Percentiles rank a stretch among this genome's conserved stretches.
Evolutionary conservation across 202 grass and related monocot species (phyloP).

Genomic region (Zoysia matrella): DNA sequence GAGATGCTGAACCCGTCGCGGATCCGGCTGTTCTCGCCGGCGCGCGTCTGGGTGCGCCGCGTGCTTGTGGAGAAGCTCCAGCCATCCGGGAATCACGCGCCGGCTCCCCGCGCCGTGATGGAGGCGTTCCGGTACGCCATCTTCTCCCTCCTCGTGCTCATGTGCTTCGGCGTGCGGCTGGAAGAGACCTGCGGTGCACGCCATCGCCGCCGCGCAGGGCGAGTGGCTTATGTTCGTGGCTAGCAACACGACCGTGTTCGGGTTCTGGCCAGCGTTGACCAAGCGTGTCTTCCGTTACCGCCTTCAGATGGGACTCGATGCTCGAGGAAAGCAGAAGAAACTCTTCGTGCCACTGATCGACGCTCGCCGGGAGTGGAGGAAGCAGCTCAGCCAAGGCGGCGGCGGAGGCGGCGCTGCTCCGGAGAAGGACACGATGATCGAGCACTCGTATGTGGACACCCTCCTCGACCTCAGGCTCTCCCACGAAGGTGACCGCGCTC

Average conservation of each 20-base stretch:
- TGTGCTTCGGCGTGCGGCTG: constrained; percentile 74
- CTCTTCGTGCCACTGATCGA: constrained; percentile 55
- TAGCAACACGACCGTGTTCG: constrained; percentile 28
- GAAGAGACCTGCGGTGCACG: constrained; percentile 47
- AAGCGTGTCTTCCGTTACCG: constrained; percentile 50
- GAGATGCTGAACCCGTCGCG: constrained; percentile 66
- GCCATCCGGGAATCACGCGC: neutral
- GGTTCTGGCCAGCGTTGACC: constrained; percentile 43
- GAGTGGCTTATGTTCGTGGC: constrained; percentile 22
- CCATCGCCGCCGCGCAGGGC: constrained; percentile 24
- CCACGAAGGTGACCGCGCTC: constrained; percentile 32
- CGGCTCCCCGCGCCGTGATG: neutral
- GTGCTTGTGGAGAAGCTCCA: constrained; percentile 47
- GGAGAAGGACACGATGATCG: constrained; percentile 35
- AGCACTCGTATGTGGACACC: constrained; percentile 66
- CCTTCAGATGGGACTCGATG: neutral
- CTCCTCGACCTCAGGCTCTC: constrained; percentile 58
- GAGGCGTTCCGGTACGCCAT: constrained; percentile 38
- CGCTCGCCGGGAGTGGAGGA: constrained; percentile 45
- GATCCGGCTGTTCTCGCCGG: constrained; percentile 46
- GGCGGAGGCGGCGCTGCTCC: neutral
- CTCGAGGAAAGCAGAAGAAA: constrained; percentile 31
- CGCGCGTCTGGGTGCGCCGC: constrained; percentile 52
- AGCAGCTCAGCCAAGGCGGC: neutral
- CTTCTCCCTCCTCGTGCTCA: constrained; percentile 67